Evolutionary conservation across 116 monocot genomes (phyloP).

Genomic region (Zostera marina): DNA sequence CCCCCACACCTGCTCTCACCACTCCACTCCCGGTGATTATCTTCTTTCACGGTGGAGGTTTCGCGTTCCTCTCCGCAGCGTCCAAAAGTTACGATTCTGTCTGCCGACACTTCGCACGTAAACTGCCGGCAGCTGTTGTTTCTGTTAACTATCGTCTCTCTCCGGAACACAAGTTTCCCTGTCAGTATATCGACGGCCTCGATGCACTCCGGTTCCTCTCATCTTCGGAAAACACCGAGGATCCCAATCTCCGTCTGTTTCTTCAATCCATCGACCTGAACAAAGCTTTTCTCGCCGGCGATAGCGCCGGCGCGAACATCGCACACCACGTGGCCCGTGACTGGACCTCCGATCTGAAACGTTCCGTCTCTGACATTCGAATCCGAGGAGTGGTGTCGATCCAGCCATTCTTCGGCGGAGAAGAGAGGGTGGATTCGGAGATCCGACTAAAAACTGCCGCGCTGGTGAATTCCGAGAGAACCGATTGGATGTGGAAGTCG

Average conservation of each 20-base stretch:
- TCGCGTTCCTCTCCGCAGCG: conserved; percentile 9
- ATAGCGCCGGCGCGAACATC: conserved; percentile 73
- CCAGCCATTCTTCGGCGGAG: conserved; percentile 70
- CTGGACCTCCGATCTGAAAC: conserved; percentile 8
- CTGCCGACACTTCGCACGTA: conserved; percentile 12
- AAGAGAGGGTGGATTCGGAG: conserved; percentile 39
- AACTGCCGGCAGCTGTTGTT: conserved; percentile 19
- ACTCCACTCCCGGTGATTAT: background rate
- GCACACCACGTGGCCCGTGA: conserved; percentile 44
- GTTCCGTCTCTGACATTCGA: background rate
- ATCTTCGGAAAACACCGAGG: background rate
- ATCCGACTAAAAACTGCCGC: conserved; percentile 22
- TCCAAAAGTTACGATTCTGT: background rate
- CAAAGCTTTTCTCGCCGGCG: conserved; percentile 20
- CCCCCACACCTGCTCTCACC: background rate
- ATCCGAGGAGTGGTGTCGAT: conserved; percentile 28
- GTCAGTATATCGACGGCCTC: conserved; percentile 24
- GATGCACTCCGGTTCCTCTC: conserved; percentile 12
- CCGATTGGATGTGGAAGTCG: conserved; percentile 55
- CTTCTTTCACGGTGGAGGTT: conserved; percentile 7
- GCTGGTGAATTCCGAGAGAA: conserved; percentile 22
- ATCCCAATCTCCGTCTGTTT: conserved; percentile 9
- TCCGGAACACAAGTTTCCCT: conserved; percentile 48
- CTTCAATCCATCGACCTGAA: conserved; percentile 14
- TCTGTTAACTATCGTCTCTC: conserved; percentile 66